Conservation (phyloP, 2,329 filamentous ascomycete species). For the Pseudodiploospora longispora region DNA sequence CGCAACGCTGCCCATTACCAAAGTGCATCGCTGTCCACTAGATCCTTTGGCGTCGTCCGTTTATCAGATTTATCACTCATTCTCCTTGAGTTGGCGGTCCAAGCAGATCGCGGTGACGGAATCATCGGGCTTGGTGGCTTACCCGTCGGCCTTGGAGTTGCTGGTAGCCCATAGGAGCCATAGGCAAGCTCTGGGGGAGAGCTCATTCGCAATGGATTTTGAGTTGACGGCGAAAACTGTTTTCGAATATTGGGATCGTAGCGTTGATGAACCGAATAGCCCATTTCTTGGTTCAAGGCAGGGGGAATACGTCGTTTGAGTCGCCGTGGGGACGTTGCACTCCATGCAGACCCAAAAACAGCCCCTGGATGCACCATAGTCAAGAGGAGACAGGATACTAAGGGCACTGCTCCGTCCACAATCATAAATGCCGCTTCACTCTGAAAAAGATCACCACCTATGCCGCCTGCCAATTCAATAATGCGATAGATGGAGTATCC, state of each 20-base stretch:
- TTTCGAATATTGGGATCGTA: conserved; percentile 27
- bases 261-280: conserved; percentile 20
- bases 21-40: conserved; percentile 13
- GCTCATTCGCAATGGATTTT: conserved; percentile 8
- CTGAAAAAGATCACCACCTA: conserved; percentile 27
- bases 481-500: conserved; percentile 33
- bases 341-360: conserved; percentile 33
- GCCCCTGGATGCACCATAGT: conserved; percentile 29
- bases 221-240: conserved; percentile 21
- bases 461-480: conserved; percentile 29
- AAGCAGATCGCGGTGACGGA: conserved; percentile 10
- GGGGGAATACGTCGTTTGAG: conserved; percentile 12
- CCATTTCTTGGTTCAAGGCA: conserved; percentile 12
- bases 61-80: conserved; percentile 9
- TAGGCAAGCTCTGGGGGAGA: conserved; percentile 16
- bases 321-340: conserved; percentile 26
- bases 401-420: conserved; percentile 32
- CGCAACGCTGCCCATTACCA: conserved; percentile 7
- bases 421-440: conserved; percentile 31
- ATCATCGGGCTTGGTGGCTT: conserved; percentile 14
- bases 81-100: conserved; percentile 4
- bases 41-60: conserved; percentile 1
- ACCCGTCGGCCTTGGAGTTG: conserved; percentile 17
- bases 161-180: conserved; percentile 21
- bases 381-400: conserved; percentile 28